phyloP scores from a whole-genome alignment of 352 stramenopile genomes.

The Halophytophthora polymorphica region DNA sequence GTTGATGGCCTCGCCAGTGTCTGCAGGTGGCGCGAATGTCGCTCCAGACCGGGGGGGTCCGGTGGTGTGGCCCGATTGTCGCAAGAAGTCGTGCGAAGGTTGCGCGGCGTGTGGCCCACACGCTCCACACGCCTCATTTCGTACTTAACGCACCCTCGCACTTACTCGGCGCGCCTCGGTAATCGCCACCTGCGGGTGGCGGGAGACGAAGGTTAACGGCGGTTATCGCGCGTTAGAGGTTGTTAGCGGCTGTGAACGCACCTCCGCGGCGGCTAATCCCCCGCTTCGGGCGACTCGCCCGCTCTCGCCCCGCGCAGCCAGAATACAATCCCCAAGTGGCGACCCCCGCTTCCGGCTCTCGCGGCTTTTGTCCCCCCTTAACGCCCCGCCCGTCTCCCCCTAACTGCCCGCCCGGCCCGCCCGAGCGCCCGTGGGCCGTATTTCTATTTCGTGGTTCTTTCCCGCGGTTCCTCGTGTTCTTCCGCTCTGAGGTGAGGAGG shows the following conservation, averaged over 20 bases:
- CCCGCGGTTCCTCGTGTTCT: conserved; percentile 13
- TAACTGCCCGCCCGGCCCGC: not conserved
- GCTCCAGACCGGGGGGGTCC: not conserved
- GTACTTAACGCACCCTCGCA: not conserved
- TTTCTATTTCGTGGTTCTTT: conserved; percentile 21
- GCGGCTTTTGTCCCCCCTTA: no score
- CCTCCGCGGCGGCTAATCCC: no score
- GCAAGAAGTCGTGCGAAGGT: conserved; percentile 8
- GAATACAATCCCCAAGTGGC: not conserved
- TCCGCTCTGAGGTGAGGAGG: conserved; percentile 2
- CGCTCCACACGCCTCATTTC: not conserved
- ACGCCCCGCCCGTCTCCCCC: not conserved
- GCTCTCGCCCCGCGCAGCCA: not conserved
- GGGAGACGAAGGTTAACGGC: not conserved
- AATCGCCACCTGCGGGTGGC: not conserved
- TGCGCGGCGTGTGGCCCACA: not conserved
- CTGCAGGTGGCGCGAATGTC: not conserved
- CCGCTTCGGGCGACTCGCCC: no score
- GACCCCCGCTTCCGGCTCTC: not conserved
- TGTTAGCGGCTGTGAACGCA: not conserved
- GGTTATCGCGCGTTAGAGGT: not conserved
- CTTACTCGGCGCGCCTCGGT: not conserved
- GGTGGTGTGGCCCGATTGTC: not conserved
- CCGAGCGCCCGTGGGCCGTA: not conserved
- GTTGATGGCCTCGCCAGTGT: not conserved